Evolutionary conservation across 2,329 filamentous ascomycete species (phyloP).

Genomic region (Trichoderma cornu-damae): DNA sequence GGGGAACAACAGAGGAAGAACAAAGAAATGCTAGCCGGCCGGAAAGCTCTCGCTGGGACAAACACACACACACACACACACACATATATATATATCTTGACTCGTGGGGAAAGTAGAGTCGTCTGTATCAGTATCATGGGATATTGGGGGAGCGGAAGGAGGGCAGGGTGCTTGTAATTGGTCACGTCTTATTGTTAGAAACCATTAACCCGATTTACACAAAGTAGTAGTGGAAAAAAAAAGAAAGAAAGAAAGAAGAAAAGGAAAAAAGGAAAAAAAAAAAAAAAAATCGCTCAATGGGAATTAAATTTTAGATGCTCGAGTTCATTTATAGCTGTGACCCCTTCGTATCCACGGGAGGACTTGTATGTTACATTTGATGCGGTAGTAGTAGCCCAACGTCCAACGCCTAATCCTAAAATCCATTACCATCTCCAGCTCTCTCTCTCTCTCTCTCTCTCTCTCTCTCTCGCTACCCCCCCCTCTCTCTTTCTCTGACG

Average conservation of each 20-base stretch:
- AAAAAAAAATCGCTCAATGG: slow-evolving; percentile 17
- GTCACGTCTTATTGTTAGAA: neutral
- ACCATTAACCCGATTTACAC: neutral
- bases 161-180: neutral
- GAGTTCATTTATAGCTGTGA: slow-evolving; percentile 2
- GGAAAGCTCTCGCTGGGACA: neutral
- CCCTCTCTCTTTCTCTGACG: slow-evolving; percentile 10
- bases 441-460: no score
- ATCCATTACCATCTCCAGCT: slow-evolving; percentile 12
- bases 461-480: no score
- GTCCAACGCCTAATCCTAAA: slow-evolving; percentile 18
- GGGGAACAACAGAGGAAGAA: neutral
- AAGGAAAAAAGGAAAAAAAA: no score
- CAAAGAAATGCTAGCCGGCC: neutral
- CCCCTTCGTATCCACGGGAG: slow-evolving; percentile 2
- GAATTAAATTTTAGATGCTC: slow-evolving; percentile 16
- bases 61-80: no score
- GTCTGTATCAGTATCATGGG: slow-evolving; percentile 14
- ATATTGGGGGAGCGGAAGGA: neutral
- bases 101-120: neutral
- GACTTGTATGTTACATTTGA: slow-evolving; percentile 7
- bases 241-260: no score
- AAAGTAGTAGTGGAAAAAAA: no score
- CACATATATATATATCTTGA: neutral
- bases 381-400: slow-evolving; percentile 13